Percentiles rank a stretch among this genome's conserved stretches.
These are phyloP conservation scores for Ambrosiella xylebori DNA, from an alignment of 2,329 filamentous ascomycete species.

Conservation along the genomic window DNA sequence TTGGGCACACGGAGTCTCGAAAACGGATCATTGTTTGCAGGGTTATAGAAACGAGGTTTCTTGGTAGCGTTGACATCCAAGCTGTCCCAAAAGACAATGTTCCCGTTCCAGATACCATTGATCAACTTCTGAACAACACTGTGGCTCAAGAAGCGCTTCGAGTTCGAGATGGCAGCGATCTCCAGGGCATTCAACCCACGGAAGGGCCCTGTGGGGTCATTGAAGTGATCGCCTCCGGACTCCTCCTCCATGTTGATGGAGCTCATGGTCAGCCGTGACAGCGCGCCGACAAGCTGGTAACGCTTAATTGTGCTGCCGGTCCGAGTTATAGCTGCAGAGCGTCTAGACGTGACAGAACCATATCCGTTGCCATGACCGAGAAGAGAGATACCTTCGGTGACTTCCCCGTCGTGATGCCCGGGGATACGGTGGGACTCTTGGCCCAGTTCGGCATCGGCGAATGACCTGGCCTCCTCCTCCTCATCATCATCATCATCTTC, in stretches of 20 bases:
- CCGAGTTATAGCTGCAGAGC: conserved; percentile 14
- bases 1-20: conserved; percentile 61
- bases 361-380: conserved; percentile 21
- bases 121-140: conserved; percentile 67
- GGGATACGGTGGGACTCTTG: conserved; percentile 4
- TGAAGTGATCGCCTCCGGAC: conserved; percentile 27
- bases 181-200: conserved; percentile 71
- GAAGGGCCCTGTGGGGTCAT: conserved; percentile 54
- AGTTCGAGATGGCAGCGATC: conserved; percentile 63
- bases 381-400: conserved; percentile 31
- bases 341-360: conserved; percentile 14
- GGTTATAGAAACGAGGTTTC: conserved; percentile 59
- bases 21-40: conserved; percentile 49
- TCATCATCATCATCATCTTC: conserved; percentile 14
- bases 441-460: conserved; percentile 1
- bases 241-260: conserved; percentile 23
- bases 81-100: conserved; percentile 74
- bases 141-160: conserved; percentile 73
- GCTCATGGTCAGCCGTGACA: conserved; percentile 37
- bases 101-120: conserved; percentile 69
- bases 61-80: conserved; percentile 59
- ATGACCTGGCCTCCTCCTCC: background rate
- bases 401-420: conserved; percentile 24
- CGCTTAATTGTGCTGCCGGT: conserved; percentile 23
- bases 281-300: conserved; percentile 33